Percentiles rank a stretch among this genome's conserved stretches.
These are phyloP conservation scores for Chaetomium sp. DNA, from an alignment of 2,329 filamentous ascomycete species.

Conservation along the genomic window DNA sequence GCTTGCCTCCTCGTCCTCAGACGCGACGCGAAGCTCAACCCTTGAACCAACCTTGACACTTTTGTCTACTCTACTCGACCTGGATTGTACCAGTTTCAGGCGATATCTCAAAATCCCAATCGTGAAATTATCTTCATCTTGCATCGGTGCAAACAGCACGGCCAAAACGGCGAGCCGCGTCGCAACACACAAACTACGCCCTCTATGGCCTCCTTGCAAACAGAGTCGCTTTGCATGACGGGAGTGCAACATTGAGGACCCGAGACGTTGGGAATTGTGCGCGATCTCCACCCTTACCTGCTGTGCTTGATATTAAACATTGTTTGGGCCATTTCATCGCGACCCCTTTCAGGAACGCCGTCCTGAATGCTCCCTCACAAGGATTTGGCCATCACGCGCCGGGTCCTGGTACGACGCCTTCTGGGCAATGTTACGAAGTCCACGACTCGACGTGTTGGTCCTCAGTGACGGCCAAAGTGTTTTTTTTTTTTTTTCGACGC, in stretches of 20 bases:
- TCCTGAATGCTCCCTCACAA: conserved; percentile 1
- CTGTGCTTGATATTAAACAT: not conserved
- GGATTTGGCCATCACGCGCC: not conserved
- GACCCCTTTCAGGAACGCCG: not conserved
- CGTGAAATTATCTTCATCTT: no score
- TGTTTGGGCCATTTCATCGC: not conserved
- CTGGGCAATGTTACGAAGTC: not conserved
- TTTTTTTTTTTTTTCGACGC: no score
- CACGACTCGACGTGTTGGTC: no score
- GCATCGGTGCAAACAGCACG: not conserved
- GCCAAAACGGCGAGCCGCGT: not conserved
- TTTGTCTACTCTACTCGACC: no score
- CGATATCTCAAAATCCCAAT: no score
- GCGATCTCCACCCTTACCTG: not conserved
- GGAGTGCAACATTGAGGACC: not conserved
- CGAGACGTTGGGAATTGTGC: not conserved
- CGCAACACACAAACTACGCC: not conserved
- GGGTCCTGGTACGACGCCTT: not conserved
- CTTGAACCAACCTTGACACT: no score
- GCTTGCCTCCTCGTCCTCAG: no score
- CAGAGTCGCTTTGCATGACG: not conserved
- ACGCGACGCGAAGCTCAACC: no score
- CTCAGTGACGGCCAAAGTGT: no score
- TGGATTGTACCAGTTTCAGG: no score
- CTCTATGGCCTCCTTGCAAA: not conserved